phyloP scores from a whole-genome alignment of 208 protist species.

The Chromosphaera perkinsii region DNA sequence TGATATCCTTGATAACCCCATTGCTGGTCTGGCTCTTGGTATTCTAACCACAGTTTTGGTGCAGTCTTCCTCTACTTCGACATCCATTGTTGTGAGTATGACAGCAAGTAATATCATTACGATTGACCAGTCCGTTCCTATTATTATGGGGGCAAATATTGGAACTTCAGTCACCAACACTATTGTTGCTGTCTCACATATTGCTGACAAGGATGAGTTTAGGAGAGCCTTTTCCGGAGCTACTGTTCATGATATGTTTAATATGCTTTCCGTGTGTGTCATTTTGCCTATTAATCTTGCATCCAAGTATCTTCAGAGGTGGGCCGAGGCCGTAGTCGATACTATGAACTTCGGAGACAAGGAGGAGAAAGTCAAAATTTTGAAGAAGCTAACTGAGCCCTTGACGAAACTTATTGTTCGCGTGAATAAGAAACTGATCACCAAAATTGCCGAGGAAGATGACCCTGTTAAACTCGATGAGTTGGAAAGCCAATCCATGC shows the following conservation, averaged over 20 bases:
- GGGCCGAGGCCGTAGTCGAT: conserved; percentile 7
- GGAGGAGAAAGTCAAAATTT: conserved; percentile 15
- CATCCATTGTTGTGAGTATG: conserved; percentile 40
- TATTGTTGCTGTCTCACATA: conserved; percentile 25
- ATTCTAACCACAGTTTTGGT: conserved; percentile 33
- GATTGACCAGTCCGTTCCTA: conserved; percentile 20
- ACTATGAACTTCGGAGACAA: conserved; percentile 16
- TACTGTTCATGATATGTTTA: conserved; percentile 30
- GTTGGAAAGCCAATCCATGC: background rate
- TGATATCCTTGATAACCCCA: conserved; percentile 30
- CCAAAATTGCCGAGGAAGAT: conserved; percentile 3
- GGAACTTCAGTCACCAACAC: conserved; percentile 36
- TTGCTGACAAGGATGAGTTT: conserved; percentile 12
- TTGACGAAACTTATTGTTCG: conserved; percentile 10
- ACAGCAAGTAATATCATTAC: conserved; percentile 13
- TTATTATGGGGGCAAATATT: conserved; percentile 36
- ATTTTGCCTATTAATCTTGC: conserved; percentile 17
- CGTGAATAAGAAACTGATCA: conserved; percentile 28
- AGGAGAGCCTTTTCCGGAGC: conserved; percentile 22
- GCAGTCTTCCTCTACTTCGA: conserved; percentile 35
- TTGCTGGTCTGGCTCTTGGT: conserved; percentile 31
- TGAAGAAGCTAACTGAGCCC: conserved; percentile 25
- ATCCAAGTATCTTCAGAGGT: background rate
- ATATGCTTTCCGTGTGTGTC: conserved; percentile 11
- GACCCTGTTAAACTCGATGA: background rate